These are phyloP conservation scores for Gossypium davidsonii DNA, from an alignment of 441 rosid species.

Conservation along the genomic window DNA sequence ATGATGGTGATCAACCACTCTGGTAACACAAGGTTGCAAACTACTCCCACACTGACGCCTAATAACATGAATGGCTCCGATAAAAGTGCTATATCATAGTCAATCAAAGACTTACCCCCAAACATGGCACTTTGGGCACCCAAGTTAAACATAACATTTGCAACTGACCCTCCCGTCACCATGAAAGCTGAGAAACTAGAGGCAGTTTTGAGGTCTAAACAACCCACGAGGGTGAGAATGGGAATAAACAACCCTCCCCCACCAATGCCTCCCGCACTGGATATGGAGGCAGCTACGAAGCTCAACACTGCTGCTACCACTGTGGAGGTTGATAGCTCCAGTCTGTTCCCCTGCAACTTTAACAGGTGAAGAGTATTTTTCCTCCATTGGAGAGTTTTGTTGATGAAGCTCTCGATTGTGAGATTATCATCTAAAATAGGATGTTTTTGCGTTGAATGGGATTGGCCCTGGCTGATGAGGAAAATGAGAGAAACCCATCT, in stretches of 20 bases:
- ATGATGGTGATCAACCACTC: conserved; percentile 76
- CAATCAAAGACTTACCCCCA: conserved; percentile 47
- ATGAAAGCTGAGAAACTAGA: conserved; percentile 79
- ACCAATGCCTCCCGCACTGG: conserved; percentile 93
- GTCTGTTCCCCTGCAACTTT: conserved; percentile 16
- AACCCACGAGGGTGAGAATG: conserved; percentile 57
- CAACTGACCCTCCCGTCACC: conserved; percentile 87
- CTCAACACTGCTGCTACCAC: conserved; percentile 49
- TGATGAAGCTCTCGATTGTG: conserved; percentile 14
- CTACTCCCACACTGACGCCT: conserved; percentile 81
- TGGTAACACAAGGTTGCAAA: conserved; percentile 72
- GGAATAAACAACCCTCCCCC: conserved; percentile 89
- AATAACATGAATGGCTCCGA: conserved; percentile 81
- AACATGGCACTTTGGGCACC: conserved; percentile 32
- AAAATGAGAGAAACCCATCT: conserved; percentile 20
- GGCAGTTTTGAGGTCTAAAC: conserved; percentile 76
- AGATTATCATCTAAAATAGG: conserved; percentile 15
- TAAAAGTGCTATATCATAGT: conserved; percentile 67
- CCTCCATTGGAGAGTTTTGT: conserved; percentile 30
- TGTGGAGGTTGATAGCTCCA: conserved; percentile 30
- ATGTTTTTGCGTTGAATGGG: conserved; percentile 23
- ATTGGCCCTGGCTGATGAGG: conserved; percentile 13
- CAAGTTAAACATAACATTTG: conserved; percentile 55
- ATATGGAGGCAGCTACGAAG: conserved; percentile 61
- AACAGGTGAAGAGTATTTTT: neutral